Base-by-base conservation (phyloP, 2,329 filamentous ascomycete species). In the Arthrobotrys sphaeroides region DNA sequence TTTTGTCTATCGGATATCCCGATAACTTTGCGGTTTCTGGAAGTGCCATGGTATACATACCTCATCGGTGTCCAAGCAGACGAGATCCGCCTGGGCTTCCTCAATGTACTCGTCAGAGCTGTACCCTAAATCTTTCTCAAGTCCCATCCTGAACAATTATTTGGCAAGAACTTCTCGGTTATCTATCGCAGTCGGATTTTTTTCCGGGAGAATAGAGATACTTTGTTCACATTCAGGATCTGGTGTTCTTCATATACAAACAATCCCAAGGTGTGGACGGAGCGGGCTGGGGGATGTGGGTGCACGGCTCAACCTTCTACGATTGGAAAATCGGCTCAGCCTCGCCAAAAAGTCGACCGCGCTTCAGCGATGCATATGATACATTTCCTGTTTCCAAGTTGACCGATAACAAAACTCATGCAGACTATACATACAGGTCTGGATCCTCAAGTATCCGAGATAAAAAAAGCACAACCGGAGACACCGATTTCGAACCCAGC, bases 21-120 rank as follows among this genome's bases (percentile, higher is more conserved):
- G n/a, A n/a, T n/a, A n/a, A n/a, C n/a, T n/a, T n/a, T n/a, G n/a
- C n/a, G n/a, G n/a, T n/a, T n/a, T n/a, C n/a, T n/a, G n/a, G n/a
- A 33, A 16, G 24, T 33, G 26, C 16, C 26, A 18, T 18, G 47
- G 24, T 12, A 33, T 33, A 5, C 22, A 9, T 55, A 64, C 67
- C 67, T 72, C 59, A 9, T 65, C 59, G 4, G 18, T 10, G 18
- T 72, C 57, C 13, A 72, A 40, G 16, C 47, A 72, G 40, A 72
- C 57, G 16, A 72, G 67, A 18, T 72, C 67, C 7, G 67, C 51
- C 22, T 22, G 43, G 13, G 36, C 18, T 45, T 62, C 66, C 38
- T 62, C 55, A 20, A 61, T 28, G 31, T 33, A 69, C 45, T 69
- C 65, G 18, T 69, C 65, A 12, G 43, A 40, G 24, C 26, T 43